Evolutionary conservation across 371 early-diverging fungal species (phyloP).

Genomic region (Dinochytrium kinnereticum): DNA sequence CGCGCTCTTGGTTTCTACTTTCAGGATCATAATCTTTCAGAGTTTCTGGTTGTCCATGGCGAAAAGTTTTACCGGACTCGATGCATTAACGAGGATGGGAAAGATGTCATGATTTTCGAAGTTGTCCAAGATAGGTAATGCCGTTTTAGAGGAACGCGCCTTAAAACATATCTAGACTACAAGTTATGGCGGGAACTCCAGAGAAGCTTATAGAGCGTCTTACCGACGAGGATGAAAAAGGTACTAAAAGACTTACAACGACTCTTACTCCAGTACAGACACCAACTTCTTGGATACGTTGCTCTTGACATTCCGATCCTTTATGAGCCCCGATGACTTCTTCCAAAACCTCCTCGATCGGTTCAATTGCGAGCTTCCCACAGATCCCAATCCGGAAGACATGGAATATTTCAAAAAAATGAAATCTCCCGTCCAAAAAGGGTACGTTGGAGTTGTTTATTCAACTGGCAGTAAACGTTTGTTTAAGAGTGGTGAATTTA

Average conservation of each 20-base stretch:
- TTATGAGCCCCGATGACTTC: slow-evolving; percentile 56
- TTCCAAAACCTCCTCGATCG: slow-evolving; percentile 51
- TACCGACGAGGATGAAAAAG: slow-evolving; percentile 43
- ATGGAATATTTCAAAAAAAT: slow-evolving; percentile 50
- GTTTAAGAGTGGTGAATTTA: slow-evolving; percentile 41
- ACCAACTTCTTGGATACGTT: slow-evolving; percentile 50
- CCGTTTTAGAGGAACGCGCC: not conserved
- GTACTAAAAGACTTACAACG: slow-evolving; percentile 15
- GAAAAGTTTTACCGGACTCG: slow-evolving; percentile 53
- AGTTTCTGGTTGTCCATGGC: slow-evolving; percentile 45
- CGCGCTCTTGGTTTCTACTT: slow-evolving; percentile 38
- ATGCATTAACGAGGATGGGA: slow-evolving; percentile 49
- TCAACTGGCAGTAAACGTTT: not conserved
- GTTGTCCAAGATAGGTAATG: slow-evolving; percentile 42
- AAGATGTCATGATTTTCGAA: slow-evolving; percentile 55
- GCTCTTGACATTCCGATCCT: slow-evolving; percentile 57
- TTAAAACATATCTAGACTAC: slow-evolving; percentile 31
- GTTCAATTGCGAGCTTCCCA: slow-evolving; percentile 54
- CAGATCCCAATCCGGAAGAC: slow-evolving; percentile 52
- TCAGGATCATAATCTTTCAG: slow-evolving; percentile 28
- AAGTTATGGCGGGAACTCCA: slow-evolving; percentile 54
- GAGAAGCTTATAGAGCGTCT: slow-evolving; percentile 56
- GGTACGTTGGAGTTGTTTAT: slow-evolving; percentile 30
- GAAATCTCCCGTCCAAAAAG: slow-evolving; percentile 51
- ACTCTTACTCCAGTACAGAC: slow-evolving; percentile 38